Evolutionary conservation across 208 protist species (phyloP).

Genomic region (Herpetomonas samuelpessoai): DNA sequence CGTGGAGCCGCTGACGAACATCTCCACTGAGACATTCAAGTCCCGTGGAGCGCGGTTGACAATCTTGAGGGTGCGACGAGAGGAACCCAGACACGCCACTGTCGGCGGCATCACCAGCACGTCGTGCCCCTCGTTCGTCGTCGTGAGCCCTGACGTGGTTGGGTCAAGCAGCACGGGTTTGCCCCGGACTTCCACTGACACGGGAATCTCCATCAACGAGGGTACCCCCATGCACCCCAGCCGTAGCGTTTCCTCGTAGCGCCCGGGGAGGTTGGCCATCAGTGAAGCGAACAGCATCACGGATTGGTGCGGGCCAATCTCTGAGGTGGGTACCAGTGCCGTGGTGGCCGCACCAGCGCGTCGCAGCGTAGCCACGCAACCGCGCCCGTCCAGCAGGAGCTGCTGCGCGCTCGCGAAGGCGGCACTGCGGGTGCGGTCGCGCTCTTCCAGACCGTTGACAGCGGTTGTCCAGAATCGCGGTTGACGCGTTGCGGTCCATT

Average conservation of each 20-base stretch:
- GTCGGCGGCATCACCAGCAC: slow-evolving; percentile 84
- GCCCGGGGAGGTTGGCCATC: slow-evolving; percentile 71
- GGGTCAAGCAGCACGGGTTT: slow-evolving; percentile 80
- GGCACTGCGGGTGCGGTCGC: slow-evolving; percentile 43
- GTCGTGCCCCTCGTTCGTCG: slow-evolving; percentile 46
- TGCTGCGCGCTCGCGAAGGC: slow-evolving; percentile 54
- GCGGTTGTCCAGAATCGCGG: slow-evolving; percentile 69
- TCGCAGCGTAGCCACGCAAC: slow-evolving; percentile 45
- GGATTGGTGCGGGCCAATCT: slow-evolving; percentile 25
- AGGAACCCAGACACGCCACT: slow-evolving; percentile 70
- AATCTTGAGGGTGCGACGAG: slow-evolving; percentile 60
- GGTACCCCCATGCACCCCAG: slow-evolving; percentile 45
- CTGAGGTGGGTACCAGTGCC: slow-evolving; percentile 6
- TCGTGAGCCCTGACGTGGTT: slow-evolving; percentile 70
- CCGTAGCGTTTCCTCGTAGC: slow-evolving; percentile 66
- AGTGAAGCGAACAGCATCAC: slow-evolving; percentile 37
- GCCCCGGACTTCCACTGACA: slow-evolving; percentile 62
- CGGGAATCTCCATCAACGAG: slow-evolving; percentile 44
- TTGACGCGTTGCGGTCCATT: slow-evolving; percentile 1
- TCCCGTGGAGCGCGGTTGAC: slow-evolving; percentile 89
- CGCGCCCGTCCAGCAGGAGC: slow-evolving; percentile 73
- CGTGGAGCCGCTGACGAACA: slow-evolving; percentile 54
- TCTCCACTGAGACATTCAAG: slow-evolving; percentile 64
- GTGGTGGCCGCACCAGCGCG: slow-evolving; percentile 10
- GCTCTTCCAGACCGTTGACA: slow-evolving; percentile 50